phyloP scores from a whole-genome alignment of 2,329 filamentous ascomycete genomes.

The Sclerotinia minor region DNA sequence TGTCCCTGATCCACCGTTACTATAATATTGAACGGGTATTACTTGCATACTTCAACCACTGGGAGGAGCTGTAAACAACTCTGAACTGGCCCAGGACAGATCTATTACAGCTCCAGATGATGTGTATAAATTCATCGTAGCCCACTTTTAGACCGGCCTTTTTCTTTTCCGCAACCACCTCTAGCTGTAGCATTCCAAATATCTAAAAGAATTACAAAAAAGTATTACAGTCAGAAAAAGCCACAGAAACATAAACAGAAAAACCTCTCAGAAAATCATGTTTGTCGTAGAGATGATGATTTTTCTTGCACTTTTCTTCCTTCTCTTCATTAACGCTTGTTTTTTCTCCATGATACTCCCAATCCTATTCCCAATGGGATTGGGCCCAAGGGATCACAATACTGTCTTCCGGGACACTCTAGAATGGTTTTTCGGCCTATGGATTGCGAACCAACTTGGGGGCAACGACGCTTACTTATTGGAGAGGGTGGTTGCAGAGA shows the following conservation, averaged over 20 bases:
- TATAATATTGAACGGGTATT: background rate
- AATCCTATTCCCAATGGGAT: background rate
- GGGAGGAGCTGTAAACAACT: background rate
- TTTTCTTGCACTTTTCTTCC: accelerated
- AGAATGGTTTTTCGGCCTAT: no score
- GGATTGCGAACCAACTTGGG: background rate
- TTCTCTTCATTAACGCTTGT: background rate
- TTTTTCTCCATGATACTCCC: background rate
- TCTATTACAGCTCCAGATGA: background rate
- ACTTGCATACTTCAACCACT: background rate
- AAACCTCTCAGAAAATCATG: background rate
- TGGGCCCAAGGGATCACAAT: no score
- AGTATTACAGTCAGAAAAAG: background rate
- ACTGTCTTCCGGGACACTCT: no score
- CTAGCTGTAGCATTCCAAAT: background rate
- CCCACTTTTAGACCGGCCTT: background rate
- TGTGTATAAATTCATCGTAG: background rate
- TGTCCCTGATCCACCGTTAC: background rate
- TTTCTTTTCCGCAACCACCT: background rate
- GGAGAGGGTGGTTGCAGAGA: background rate
- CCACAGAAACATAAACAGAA: background rate
- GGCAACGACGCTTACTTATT: background rate
- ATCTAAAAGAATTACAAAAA: background rate
- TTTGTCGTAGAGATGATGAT: accelerated
- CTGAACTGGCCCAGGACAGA: background rate